Conservation (phyloP, 2,329 filamentous ascomycete species). For the Pseudogymnoascus sp. region DNA sequence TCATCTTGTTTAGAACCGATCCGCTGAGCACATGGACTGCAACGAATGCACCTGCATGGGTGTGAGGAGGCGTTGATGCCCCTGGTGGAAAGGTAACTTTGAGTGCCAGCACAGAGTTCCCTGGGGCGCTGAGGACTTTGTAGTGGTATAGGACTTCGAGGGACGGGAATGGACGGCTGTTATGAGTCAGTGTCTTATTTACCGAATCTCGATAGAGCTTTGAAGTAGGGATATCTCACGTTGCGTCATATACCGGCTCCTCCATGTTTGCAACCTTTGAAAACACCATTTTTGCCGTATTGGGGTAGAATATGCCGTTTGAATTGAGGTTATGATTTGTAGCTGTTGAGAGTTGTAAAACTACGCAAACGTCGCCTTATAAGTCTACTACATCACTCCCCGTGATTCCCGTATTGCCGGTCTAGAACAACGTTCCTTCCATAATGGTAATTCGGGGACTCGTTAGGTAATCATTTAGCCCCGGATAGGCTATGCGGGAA, state of each 20-base stretch:
- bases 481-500: not conserved
- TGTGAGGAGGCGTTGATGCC: constrained; percentile 36
- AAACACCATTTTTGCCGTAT: constrained; percentile 4
- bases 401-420: not conserved
- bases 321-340: not conserved
- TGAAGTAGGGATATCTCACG: not conserved
- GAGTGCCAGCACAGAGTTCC: constrained; percentile 33
- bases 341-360: not conserved
- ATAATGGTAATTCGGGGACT: not conserved
- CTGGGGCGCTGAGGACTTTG: constrained; percentile 33
- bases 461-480: too few species aligned
- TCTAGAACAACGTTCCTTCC: not conserved
- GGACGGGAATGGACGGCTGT: constrained; percentile 26
- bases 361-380: not conserved
- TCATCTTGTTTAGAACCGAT: constrained; percentile 39
- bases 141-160: constrained; percentile 29
- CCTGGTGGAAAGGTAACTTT: constrained; percentile 32
- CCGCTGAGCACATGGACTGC: constrained; percentile 34
- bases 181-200: not conserved
- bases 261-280: constrained; percentile 7
- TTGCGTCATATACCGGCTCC: constrained; percentile 8
- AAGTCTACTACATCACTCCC: not conserved
- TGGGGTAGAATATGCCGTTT: not conserved
- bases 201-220: not conserved
- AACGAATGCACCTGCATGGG: constrained; percentile 37